Conservation (phyloP, 495 filamentous ascomycete genomes). For the Lasiosphaeria hispida region DNA sequence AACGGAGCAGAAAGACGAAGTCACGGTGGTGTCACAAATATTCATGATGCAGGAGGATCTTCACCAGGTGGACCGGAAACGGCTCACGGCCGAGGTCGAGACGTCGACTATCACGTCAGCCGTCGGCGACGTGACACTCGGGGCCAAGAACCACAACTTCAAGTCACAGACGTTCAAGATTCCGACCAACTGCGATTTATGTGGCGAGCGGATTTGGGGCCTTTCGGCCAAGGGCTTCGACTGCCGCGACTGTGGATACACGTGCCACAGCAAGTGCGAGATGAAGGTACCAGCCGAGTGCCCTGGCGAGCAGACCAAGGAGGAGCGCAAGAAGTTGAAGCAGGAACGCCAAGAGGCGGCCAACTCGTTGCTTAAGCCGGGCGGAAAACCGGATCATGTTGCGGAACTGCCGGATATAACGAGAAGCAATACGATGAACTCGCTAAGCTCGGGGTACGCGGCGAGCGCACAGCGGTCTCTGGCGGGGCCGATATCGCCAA, state of each 20-base stretch:
- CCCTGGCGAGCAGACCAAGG: conserved; percentile 88
- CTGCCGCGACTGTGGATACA: conserved; percentile 94
- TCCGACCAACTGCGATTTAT: conserved; percentile 96
- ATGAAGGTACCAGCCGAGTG: conserved; percentile 97
- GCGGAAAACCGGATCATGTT: conserved; percentile 38
- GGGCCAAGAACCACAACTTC: conserved; percentile 93
- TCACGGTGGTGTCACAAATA: conserved; percentile 70
- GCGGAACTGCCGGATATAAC: conserved; percentile 58
- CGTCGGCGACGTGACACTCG: conserved; percentile 87
- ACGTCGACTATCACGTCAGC: conserved; percentile 79
- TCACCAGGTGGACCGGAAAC: conserved; percentile 82
- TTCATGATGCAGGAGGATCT: conserved; percentile 79
- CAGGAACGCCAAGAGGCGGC: conserved; percentile 74
- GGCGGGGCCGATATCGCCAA: conserved; percentile 54
- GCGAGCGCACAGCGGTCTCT: conserved; percentile 74
- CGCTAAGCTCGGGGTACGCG: conserved; percentile 84
- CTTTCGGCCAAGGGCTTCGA: conserved; percentile 92
- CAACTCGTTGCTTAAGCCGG: conserved; percentile 52
- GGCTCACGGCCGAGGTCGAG: conserved; percentile 86
- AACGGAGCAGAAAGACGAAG: conserved; percentile 80
- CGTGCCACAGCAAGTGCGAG: conserved; percentile 97
- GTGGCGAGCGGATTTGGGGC: conserved; percentile 95
- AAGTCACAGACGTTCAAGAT: conserved; percentile 97
- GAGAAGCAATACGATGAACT: conserved; percentile 89
- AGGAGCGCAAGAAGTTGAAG: conserved; percentile 91